phyloP scores from a whole-genome alignment of 2,329 filamentous ascomycete species.

The Colletotrichum chrysophilum region DNA sequence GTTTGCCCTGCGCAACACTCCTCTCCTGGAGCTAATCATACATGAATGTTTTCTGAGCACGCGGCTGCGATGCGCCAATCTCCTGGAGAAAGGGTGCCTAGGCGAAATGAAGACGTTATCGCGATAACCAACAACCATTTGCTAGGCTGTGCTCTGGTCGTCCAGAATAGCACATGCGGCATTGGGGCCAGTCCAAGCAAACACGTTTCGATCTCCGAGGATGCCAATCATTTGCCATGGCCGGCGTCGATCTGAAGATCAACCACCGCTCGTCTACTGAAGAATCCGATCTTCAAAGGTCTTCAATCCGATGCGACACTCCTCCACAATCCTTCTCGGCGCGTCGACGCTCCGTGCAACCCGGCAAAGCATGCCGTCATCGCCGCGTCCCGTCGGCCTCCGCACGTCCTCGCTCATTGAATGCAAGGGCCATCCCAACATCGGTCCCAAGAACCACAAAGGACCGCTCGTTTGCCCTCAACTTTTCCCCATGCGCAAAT shows the following conservation, averaged over 20 bases:
- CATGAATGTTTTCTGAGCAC: background rate
- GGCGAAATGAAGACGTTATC: background rate
- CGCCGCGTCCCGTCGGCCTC: background rate
- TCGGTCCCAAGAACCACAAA: background rate
- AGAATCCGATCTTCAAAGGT: background rate
- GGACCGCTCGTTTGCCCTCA: background rate
- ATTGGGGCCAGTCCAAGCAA: background rate
- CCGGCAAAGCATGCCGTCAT: background rate
- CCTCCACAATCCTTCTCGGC: background rate
- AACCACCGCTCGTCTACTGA: background rate
- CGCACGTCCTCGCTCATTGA: background rate
- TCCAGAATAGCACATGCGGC: background rate
- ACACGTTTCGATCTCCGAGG: background rate
- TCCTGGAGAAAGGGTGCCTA: background rate
- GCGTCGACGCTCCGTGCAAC: background rate
- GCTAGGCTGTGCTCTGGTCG: background rate
- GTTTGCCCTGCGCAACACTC: background rate
- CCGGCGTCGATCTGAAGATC: constrained; percentile 8
- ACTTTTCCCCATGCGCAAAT: background rate
- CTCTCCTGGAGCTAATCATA: background rate
- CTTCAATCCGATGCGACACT: background rate
- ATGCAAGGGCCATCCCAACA: constrained; percentile 1
- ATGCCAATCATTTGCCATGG: background rate
- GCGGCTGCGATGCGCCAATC: background rate
- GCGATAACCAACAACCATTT: background rate